Percentiles rank a stretch among this genome's conserved stretches.
phyloP scores from a whole-genome alignment of 305 asterid species.

The Fraxinus angustifolia region DNA sequence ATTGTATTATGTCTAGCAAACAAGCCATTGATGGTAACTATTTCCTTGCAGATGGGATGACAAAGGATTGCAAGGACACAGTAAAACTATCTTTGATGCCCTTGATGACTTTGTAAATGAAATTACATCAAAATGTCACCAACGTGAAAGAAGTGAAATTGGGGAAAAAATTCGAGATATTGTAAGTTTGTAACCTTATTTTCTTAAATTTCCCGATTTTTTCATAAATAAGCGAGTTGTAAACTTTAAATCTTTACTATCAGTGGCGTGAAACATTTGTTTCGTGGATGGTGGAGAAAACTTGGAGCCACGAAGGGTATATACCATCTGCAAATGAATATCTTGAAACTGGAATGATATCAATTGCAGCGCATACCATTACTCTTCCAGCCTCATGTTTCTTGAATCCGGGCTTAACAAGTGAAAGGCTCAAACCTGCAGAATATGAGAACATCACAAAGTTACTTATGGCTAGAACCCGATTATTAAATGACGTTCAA shows the following conservation, averaged over 20 bases:
- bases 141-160: conserved; percentile 20
- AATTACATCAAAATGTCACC: conserved; percentile 21
- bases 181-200: conserved; percentile 30
- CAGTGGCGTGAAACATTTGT: conserved; percentile 61
- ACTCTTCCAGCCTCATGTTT: conserved; percentile 40
- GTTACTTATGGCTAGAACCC: conserved; percentile 47
- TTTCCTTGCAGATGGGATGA: conserved; percentile 53
- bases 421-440: conserved; percentile 12
- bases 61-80: conserved; percentile 39
- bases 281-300: conserved; percentile 38
- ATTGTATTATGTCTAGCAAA: background rate
- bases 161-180: conserved; percentile 31
- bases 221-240: conserved; percentile 8
- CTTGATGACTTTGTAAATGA: conserved; percentile 47
- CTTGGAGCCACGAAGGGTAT: conserved; percentile 45
- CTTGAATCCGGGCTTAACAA: conserved; percentile 16
- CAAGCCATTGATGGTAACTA: background rate
- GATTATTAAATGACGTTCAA: conserved; percentile 50
- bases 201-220: background rate
- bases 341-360: conserved; percentile 40
- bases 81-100: conserved; percentile 54
- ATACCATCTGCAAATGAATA: conserved; percentile 49
- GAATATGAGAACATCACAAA: conserved; percentile 38
- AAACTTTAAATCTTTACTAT: background rate
- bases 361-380: conserved; percentile 45